These are phyloP conservation scores for Heteromeles arbutifolia DNA, from an alignment of 306 rosid genomes.

Conservation along the genomic window DNA sequence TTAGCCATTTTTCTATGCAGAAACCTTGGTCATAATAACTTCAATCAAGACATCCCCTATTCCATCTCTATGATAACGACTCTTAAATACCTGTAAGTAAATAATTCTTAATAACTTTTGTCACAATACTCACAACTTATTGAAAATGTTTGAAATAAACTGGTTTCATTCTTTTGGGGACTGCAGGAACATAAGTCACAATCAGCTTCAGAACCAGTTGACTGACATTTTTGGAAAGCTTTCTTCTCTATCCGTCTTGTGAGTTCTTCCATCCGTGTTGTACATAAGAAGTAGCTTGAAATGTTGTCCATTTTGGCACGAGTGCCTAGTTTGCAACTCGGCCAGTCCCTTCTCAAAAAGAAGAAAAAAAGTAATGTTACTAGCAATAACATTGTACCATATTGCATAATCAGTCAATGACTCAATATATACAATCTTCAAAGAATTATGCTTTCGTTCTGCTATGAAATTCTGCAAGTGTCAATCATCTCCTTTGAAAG, in stretches of 20 bases:
- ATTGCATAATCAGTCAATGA: not conserved
- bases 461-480: not conserved
- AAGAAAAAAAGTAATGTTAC: not conserved
- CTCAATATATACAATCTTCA: not conserved
- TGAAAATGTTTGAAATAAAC: constrained; percentile 11
- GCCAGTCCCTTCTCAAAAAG: not conserved
- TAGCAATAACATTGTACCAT: not conserved
- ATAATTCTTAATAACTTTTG: constrained; percentile 17
- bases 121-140: not conserved
- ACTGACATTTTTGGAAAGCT: constrained; percentile 51
- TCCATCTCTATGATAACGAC: constrained; percentile 46
- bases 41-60: constrained; percentile 58
- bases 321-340: constrained; percentile 1
- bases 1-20: constrained; percentile 37
- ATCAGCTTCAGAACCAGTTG: constrained; percentile 66
- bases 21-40: constrained; percentile 67
- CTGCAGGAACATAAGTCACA: constrained; percentile 75
- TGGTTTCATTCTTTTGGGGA: constrained; percentile 18
- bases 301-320: not conserved
- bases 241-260: constrained; percentile 69
- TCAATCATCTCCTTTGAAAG: not conserved
- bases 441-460: not conserved
- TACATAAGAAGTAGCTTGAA: not conserved
- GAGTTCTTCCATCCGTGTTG: constrained; percentile 30
- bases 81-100: constrained; percentile 68